Percentiles rank a stretch among this genome's conserved stretches.
These are phyloP conservation scores for Morella rubra DNA, from an alignment of 306 rosid genomes.

Conservation along the genomic window DNA sequence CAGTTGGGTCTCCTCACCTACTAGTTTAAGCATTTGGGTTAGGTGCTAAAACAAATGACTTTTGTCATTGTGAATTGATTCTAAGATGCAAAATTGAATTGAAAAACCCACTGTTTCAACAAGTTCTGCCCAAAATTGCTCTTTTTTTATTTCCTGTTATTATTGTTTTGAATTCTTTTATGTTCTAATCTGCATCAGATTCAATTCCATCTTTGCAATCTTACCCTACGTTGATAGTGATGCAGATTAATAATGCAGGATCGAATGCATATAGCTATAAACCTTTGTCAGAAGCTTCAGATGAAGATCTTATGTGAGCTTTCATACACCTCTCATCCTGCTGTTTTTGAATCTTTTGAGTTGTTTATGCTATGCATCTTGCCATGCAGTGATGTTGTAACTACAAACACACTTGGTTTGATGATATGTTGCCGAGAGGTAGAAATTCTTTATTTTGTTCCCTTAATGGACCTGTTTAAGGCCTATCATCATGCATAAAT, in stretches of 20 bases:
- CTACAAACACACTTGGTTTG: constrained; percentile 92
- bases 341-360: constrained; percentile 5
- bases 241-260: constrained; percentile 98
- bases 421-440: constrained; percentile 99
- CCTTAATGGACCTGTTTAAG: constrained; percentile 19
- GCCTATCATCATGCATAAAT: constrained; percentile 26
- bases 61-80: not conserved
- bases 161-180: not conserved
- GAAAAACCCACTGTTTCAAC: not conserved
- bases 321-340: constrained; percentile 4
- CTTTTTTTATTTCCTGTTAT: not conserved
- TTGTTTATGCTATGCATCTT: constrained; percentile 27
- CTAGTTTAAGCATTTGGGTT: not conserved
- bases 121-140: not conserved
- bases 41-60: not conserved
- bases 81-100: not conserved
- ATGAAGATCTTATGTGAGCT: constrained; percentile 92
- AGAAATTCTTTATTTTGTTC: constrained; percentile 21
- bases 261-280: constrained; percentile 91
- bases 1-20: not conserved
- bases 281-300: constrained; percentile 90
- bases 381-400: constrained; percentile 83
- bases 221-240: constrained; percentile 39
- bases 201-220: constrained; percentile 21
- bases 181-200: constrained; percentile 20